phyloP scores from a whole-genome alignment of 768 basidiomycete genomes.

The Suillus hirtellus region DNA sequence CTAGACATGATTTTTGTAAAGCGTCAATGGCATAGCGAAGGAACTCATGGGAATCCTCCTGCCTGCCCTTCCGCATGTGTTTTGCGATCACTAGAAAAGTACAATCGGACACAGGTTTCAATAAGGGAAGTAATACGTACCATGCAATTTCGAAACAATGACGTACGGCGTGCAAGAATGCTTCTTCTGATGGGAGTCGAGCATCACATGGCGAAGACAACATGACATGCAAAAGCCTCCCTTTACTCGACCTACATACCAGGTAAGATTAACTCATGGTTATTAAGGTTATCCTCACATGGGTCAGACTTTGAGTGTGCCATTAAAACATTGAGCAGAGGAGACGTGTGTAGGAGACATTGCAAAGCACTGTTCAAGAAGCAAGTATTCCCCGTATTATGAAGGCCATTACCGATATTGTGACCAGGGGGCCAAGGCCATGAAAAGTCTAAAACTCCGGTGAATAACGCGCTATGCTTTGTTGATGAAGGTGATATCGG shows the following conservation, averaged over 20 bases:
- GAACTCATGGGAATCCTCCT: conserved; percentile 98
- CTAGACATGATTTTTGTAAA: conserved; percentile 81
- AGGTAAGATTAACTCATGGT: conserved; percentile 12
- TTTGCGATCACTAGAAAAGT: conserved; percentile 77
- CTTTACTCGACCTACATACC: conserved; percentile 40
- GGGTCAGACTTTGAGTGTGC: conserved; percentile 48
- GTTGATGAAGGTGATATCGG: conserved; percentile 24
- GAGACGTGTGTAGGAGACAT: conserved; percentile 90
- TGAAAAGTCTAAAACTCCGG: conserved; percentile 55
- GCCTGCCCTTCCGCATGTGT: conserved; percentile 85
- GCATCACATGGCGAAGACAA: conserved; percentile 56
- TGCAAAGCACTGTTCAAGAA: conserved; percentile 95
- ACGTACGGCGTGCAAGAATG: conserved; percentile 60
- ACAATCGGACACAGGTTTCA: conserved; percentile 14
- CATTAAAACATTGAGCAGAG: conserved; percentile 65
- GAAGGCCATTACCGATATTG: conserved; percentile 61
- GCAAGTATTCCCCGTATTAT: conserved; percentile 92
- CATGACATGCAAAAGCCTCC: conserved; percentile 80
- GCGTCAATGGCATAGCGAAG: conserved; percentile 92
- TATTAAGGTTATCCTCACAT: conserved; percentile 51
- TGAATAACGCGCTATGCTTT: conserved; percentile 46
- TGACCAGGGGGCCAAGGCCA: conserved; percentile 71
- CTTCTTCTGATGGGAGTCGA: conserved; percentile 48
- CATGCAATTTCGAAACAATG: conserved; percentile 68
- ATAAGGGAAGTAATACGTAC: conserved; percentile 42